phyloP scores from a whole-genome alignment of 129 eudicot species.

The sunflower (Helianthus annuus) region DNA sequence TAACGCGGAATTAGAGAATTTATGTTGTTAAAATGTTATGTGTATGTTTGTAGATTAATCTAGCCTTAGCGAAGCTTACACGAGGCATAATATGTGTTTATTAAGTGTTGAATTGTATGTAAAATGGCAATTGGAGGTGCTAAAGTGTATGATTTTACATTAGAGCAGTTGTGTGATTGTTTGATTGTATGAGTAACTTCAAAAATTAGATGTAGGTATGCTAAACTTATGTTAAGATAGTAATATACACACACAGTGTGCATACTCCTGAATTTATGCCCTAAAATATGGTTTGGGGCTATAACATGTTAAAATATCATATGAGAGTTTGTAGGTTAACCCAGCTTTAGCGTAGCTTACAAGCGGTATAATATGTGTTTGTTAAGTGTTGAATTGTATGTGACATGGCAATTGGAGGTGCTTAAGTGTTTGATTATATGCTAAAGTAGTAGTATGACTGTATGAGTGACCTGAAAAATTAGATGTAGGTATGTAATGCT shows the following conservation, averaged over 20 bases:
- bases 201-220: background rate
- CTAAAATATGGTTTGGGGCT: slow-evolving; percentile 15
- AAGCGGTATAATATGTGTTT: slow-evolving; percentile 1
- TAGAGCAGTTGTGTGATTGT: background rate
- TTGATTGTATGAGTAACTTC: background rate
- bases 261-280: slow-evolving; percentile 5
- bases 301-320: background rate
- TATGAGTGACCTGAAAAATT: background rate
- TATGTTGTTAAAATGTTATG: background rate
- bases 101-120: background rate
- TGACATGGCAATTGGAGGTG: slow-evolving; percentile 5
- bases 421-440: slow-evolving; percentile 2
- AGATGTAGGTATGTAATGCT: background rate
- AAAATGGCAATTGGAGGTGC: slow-evolving; percentile 7
- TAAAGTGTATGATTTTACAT: background rate
- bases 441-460: slow-evolving; percentile 3
- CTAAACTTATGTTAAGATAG: background rate
- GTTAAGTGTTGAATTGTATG: background rate
- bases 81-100: background rate
- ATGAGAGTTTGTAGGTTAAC: slow-evolving; percentile 6
- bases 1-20: background rate
- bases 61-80: slow-evolving; percentile 17
- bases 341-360: slow-evolving; percentile 19
- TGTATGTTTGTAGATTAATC: slow-evolving; percentile 9
- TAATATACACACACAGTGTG: slow-evolving; percentile 1